Percentiles rank a stretch among this genome's conserved stretches.
phyloP scores from a whole-genome alignment of 2,329 filamentous ascomycete genomes.

The Metarhizium guizhouense region DNA sequence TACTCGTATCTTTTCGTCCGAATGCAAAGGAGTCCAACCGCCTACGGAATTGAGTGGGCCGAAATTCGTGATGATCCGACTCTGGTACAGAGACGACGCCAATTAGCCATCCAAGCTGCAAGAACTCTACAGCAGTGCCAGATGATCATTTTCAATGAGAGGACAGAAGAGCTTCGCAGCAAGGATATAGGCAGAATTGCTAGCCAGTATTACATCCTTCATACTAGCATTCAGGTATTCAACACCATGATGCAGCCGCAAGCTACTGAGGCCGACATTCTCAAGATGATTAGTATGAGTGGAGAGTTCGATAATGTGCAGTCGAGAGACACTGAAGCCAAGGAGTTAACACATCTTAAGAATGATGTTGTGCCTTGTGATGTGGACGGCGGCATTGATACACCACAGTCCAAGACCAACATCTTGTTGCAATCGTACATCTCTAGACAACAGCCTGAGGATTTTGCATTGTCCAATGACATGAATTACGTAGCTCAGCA shows the following conservation, averaged over 20 bases:
- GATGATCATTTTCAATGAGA: conserved; percentile 98
- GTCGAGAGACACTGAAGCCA: conserved; percentile 79
- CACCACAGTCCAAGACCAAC: conserved; percentile 85
- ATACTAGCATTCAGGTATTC: conserved; percentile 91
- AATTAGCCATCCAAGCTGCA: conserved; percentile 83
- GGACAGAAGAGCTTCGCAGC: conserved; percentile 81
- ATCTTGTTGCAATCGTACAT: conserved; percentile 93
- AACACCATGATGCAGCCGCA: conserved; percentile 86
- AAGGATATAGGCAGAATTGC: conserved; percentile 96
- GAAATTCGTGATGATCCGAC: conserved; percentile 83
- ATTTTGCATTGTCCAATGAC: conserved; percentile 89
- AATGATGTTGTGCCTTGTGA: conserved; percentile 67
- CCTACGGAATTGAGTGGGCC: conserved; percentile 91
- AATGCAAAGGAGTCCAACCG: conserved; percentile 85
- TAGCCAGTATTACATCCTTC: conserved; percentile 92
- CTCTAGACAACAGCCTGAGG: conserved; percentile 75
- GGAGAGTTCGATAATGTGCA: conserved; percentile 98
- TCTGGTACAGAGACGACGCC: conserved; percentile 74
- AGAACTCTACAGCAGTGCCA: conserved; percentile 82
- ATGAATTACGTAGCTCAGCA: conserved; percentile 94
- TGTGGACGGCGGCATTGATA: conserved; percentile 62
- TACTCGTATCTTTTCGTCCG: conserved; percentile 97
- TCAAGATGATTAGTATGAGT: conserved; percentile 96
- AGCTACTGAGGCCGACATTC: conserved; percentile 81
- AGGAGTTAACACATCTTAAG: conserved; percentile 70